A percentile compares a stretch with the other conserved stretches of the same genome.
phyloP scores from a whole-genome alignment of 1,284 basidiomycete species.

The Coniferiporia weirii region DNA sequence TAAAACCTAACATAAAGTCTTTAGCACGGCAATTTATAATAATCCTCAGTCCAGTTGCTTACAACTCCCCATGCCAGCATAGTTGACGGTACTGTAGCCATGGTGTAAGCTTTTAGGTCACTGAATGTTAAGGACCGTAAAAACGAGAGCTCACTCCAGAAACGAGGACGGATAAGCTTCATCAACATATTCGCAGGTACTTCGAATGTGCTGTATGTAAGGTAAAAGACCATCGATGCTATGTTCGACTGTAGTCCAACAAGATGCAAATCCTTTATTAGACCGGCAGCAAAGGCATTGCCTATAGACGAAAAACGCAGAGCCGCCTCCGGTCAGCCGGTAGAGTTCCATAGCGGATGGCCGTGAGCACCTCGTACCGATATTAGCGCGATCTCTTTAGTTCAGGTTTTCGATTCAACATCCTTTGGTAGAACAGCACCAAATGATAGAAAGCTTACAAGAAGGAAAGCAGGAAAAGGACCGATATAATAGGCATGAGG shows the following conservation, averaged over 20 bases:
- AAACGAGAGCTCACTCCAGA: constrained; percentile 7
- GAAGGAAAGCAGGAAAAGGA: constrained; percentile 58
- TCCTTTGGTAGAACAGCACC: neutral
- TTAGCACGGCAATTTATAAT: neutral
- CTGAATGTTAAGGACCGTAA: constrained; percentile 24
- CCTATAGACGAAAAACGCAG: constrained; percentile 11
- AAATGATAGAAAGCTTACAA: constrained; percentile 33
- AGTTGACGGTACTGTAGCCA: constrained; percentile 25
- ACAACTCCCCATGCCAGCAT: constrained; percentile 31
- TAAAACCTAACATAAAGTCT: constrained; percentile 17
- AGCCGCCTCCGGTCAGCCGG: no score
- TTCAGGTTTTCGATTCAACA: neutral
- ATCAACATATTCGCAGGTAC: neutral
- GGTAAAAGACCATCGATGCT: constrained; percentile 21
- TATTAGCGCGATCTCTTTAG: constrained; percentile 33
- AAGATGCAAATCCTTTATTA: constrained; percentile 22
- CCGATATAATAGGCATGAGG: constrained; percentile 44
- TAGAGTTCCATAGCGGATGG: no score
- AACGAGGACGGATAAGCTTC: neutral
- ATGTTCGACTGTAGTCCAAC: constrained; percentile 23
- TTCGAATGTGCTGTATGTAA: constrained; percentile 10
- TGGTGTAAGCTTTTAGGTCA: constrained; percentile 24
- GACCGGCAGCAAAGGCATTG: constrained; percentile 24
- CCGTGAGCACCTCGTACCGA: constrained; percentile 22
- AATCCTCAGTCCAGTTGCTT: constrained; percentile 25